phyloP scores from a whole-genome alignment of 208 protist species.

The Acanthamoeba divionensis region DNA sequence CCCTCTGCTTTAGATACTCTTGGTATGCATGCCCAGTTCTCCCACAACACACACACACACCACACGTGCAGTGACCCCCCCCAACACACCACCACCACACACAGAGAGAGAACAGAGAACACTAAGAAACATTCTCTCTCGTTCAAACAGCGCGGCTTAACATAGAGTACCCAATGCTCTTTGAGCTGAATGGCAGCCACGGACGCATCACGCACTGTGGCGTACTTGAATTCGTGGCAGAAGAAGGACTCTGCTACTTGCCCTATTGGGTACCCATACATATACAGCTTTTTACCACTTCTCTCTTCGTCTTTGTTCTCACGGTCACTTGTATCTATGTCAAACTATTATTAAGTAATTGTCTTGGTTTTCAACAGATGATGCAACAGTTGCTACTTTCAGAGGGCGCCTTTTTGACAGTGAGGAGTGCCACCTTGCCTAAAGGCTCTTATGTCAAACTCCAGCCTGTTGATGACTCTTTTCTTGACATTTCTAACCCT shows the following conservation, averaged over 20 bases:
- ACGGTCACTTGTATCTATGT: background rate
- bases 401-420: constrained; percentile 44
- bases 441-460: constrained; percentile 69
- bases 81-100: background rate
- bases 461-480: constrained; percentile 62
- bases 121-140: background rate
- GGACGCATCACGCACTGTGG: constrained; percentile 61
- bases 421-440: constrained; percentile 59
- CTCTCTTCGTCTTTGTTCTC: background rate
- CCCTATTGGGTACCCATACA: constrained; percentile 58
- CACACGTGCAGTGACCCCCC: background rate
- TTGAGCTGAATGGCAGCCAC: constrained; percentile 45
- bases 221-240: constrained; percentile 71
- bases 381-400: constrained; percentile 63
- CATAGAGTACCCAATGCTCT: constrained; percentile 65
- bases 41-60: background rate
- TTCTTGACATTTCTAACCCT: constrained; percentile 72
- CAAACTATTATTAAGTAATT: background rate
- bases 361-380: constrained; percentile 35
- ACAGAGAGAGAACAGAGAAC: background rate
- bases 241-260: constrained; percentile 67
- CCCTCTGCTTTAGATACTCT: constrained; percentile 59
- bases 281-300: background rate
- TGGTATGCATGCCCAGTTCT: background rate
- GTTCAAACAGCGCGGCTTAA: constrained; percentile 6